These are phyloP conservation scores for Salicornia ramosissima DNA, from an alignment of 148 eudicot species.

Conservation along the genomic window DNA sequence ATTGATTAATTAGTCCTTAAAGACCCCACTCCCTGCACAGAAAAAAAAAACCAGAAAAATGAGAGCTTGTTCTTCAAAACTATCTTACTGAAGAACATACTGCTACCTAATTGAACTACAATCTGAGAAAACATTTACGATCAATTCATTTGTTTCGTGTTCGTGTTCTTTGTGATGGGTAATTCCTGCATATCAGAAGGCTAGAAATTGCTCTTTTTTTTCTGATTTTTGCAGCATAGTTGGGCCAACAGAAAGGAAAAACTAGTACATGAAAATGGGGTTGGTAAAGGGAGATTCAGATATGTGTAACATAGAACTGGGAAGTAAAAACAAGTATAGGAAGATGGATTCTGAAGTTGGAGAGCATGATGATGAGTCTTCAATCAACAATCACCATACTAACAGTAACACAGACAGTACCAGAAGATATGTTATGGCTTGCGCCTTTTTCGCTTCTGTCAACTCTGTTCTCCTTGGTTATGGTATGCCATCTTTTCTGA, in stretches of 20 bases:
- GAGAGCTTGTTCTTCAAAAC: not conserved
- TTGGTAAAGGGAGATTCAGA: conserved; percentile 24
- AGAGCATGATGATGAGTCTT: conserved; percentile 31
- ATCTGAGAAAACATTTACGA: too few species aligned
- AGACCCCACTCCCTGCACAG: not conserved
- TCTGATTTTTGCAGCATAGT: not conserved
- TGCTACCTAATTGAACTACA: not conserved
- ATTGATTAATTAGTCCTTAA: not conserved
- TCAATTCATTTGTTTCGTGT: not conserved
- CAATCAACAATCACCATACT: conserved; percentile 15
- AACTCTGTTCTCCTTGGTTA: conserved; percentile 86
- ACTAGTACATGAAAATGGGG: conserved; percentile 37
- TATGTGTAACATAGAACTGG: conserved; percentile 27
- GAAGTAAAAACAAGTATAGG: conserved; percentile 49
- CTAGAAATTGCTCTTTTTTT: not conserved
- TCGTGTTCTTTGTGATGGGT: not conserved
- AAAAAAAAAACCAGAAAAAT: not conserved
- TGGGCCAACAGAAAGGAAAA: conserved; percentile 6
- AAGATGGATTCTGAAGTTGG: conserved; percentile 45
- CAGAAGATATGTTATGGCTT: conserved; percentile 68
- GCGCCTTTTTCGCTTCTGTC: conserved; percentile 88
- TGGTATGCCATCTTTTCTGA: conserved; percentile 32
- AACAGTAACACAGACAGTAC: conserved; percentile 32
- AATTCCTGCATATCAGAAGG: not conserved
- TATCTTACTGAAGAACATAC: not conserved